Percentiles rank a stretch among this genome's conserved stretches.
phyloP scores from a whole-genome alignment of 2,329 filamentous ascomycete species.

The Aureobasidium uvarum region DNA sequence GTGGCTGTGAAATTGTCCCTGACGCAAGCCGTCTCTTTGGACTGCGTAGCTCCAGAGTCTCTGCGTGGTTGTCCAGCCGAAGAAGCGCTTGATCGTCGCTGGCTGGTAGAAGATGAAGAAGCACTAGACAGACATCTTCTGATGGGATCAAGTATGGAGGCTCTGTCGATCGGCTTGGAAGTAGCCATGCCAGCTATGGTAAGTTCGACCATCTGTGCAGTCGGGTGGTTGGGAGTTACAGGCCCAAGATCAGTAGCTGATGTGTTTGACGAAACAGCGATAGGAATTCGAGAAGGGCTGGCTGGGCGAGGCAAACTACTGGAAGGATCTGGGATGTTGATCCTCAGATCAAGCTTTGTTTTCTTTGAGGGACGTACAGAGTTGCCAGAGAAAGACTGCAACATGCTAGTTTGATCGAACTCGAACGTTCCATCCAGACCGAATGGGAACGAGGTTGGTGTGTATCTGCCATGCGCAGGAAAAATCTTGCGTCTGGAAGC shows the following conservation, averaged over 20 bases:
- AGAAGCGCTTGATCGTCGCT: neutral
- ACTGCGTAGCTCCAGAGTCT: neutral
- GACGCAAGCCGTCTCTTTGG: neutral
- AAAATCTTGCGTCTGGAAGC: neutral
- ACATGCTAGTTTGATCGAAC: neutral
- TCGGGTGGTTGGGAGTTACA: neutral
- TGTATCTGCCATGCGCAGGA: neutral
- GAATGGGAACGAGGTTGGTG: neutral
- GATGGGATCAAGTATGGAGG: conserved; percentile 21
- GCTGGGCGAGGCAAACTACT: conserved; percentile 2
- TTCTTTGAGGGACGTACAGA: conserved; percentile 1
- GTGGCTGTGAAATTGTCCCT: neutral
- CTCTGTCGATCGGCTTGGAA: conserved; percentile 8
- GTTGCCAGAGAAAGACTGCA: neutral
- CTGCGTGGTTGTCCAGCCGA: neutral
- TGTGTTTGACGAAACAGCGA: neutral
- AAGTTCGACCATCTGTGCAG: neutral
- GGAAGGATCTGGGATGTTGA: conserved; percentile 11
- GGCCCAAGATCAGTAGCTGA: neutral
- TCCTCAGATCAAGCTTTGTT: conserved; percentile 2
- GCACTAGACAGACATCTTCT: conserved; percentile 20
- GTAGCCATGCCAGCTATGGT: neutral
- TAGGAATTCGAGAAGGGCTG: conserved; percentile 17
- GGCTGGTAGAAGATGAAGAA: conserved; percentile 4
- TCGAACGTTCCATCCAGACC: conserved; percentile 14